phyloP scores from a whole-genome alignment of 495 filamentous ascomycete genomes.

The Trypethelium eluteriae region DNA sequence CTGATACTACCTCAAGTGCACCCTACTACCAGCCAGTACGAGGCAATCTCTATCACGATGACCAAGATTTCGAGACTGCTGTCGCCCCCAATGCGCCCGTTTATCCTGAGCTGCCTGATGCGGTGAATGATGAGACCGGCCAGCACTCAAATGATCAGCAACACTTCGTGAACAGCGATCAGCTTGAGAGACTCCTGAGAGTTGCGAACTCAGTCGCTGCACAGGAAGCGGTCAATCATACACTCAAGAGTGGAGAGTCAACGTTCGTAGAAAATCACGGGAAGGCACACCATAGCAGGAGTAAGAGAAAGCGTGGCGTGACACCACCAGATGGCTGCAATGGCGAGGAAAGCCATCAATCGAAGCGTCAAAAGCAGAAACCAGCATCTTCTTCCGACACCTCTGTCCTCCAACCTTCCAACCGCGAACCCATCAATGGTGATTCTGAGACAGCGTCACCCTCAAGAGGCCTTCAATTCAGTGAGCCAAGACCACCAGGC shows the following conservation, averaged over 20 bases:
- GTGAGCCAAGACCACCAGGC: not conserved
- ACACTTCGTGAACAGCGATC: not conserved
- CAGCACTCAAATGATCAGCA: not conserved
- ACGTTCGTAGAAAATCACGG: not conserved
- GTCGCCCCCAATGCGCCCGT: not conserved
- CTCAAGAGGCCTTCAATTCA: not conserved
- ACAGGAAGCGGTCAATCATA: constrained; percentile 3
- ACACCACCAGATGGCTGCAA: not conserved
- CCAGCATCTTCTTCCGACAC: not conserved
- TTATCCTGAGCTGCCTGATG: not conserved
- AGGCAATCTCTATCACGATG: not conserved
- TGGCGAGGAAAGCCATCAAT: not conserved
- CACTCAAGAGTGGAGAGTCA: not conserved
- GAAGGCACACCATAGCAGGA: not conserved
- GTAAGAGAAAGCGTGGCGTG: not conserved
- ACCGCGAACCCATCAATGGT: not conserved
- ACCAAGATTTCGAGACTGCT: not conserved
- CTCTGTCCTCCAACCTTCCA: not conserved
- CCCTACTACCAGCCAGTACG: not conserved
- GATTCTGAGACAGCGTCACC: not conserved
- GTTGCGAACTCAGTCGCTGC: constrained; percentile 7
- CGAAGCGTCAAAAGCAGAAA: constrained; percentile 2
- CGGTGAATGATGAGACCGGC: not conserved
- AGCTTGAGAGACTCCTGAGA: constrained; percentile 11
- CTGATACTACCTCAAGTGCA: not conserved